phyloP scores from a whole-genome alignment of 345 rosid genomes.

The Punica granatum region DNA sequence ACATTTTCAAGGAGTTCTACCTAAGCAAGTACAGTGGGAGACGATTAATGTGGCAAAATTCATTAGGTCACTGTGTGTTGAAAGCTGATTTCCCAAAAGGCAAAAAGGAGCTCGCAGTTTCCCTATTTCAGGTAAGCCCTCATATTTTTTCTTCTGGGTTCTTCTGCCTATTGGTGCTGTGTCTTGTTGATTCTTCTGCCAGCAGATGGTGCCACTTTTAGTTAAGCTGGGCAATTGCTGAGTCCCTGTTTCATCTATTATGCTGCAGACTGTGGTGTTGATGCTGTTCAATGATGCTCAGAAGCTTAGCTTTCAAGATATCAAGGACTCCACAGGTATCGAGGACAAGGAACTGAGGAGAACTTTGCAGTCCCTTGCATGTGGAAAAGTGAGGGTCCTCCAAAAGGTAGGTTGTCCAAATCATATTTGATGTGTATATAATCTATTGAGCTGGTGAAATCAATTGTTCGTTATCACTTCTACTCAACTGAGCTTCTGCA shows the following conservation, averaged over 20 bases:
- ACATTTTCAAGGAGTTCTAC: constrained; percentile 95
- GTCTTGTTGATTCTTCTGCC: not conserved
- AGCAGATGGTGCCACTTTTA: not conserved
- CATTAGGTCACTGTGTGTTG: constrained; percentile 92
- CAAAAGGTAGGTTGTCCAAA: constrained; percentile 53
- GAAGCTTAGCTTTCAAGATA: constrained; percentile 85
- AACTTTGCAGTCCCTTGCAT: constrained; percentile 94
- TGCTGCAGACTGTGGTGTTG: constrained; percentile 80
- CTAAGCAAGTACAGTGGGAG: constrained; percentile 96
- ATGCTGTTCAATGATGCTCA: constrained; percentile 96
- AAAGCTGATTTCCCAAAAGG: constrained; percentile 87
- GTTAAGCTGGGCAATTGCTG: not conserved
- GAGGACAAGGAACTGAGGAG: constrained; percentile 94
- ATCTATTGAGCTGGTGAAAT: not conserved
- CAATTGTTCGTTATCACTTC: constrained; percentile 3
- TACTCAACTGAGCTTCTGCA: not conserved
- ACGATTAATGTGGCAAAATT: constrained; percentile 97
- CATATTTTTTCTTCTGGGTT: not conserved
- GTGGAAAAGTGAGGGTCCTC: constrained; percentile 94
- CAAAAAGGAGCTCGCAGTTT: constrained; percentile 94
- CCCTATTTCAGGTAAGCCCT: constrained; percentile 80
- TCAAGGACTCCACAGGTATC: constrained; percentile 82
- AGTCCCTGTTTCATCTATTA: not conserved
- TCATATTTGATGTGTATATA: not conserved
- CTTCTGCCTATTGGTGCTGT: not conserved